Conservation (phyloP, 805 yeast species). For the Candida gorgasii region DNA sequence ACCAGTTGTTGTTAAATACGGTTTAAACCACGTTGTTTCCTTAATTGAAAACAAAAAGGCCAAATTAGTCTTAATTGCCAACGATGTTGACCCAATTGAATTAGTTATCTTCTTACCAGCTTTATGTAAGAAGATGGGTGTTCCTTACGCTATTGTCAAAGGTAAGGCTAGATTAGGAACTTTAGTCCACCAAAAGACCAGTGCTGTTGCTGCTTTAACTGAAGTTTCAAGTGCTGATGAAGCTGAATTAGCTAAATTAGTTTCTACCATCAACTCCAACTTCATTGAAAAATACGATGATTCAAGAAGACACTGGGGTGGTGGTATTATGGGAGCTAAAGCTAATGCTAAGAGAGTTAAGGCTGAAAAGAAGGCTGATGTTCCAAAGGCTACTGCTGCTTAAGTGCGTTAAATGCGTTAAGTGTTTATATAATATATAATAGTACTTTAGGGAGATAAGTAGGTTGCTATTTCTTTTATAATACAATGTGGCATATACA, state of each 20-base stretch:
- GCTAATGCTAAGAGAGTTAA: slow-evolving; percentile 83
- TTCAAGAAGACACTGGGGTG: slow-evolving; percentile 99
- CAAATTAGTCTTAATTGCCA: slow-evolving; percentile 93
- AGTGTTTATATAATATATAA: neutral
- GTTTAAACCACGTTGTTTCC: slow-evolving; percentile 98
- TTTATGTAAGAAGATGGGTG: slow-evolving; percentile 98
- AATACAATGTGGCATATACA: too few species aligned
- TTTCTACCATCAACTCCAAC: slow-evolving; percentile 92
- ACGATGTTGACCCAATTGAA: slow-evolving; percentile 99
- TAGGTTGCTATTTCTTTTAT: too few species aligned
- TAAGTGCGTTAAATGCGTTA: neutral
- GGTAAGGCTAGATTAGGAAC: slow-evolving; percentile 85
- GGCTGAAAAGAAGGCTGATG: slow-evolving; percentile 60
- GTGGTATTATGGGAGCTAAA: slow-evolving; percentile 97
- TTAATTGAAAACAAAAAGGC: slow-evolving; percentile 98
- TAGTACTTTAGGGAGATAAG: too few species aligned
- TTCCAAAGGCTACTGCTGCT: slow-evolving; percentile 7
- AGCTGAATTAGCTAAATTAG: slow-evolving; percentile 88
- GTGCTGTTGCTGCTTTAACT: slow-evolving; percentile 95
- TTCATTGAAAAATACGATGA: slow-evolving; percentile 94
- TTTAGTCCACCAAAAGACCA: slow-evolving; percentile 94
- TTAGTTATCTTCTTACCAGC: slow-evolving; percentile 97
- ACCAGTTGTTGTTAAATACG: slow-evolving; percentile 97
- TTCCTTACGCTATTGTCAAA: slow-evolving; percentile 92
- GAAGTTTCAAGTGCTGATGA: slow-evolving; percentile 95